These are phyloP conservation scores for Nicotiana attenuata DNA, from an alignment of 257 asterid genomes.

Conservation along the genomic window DNA sequence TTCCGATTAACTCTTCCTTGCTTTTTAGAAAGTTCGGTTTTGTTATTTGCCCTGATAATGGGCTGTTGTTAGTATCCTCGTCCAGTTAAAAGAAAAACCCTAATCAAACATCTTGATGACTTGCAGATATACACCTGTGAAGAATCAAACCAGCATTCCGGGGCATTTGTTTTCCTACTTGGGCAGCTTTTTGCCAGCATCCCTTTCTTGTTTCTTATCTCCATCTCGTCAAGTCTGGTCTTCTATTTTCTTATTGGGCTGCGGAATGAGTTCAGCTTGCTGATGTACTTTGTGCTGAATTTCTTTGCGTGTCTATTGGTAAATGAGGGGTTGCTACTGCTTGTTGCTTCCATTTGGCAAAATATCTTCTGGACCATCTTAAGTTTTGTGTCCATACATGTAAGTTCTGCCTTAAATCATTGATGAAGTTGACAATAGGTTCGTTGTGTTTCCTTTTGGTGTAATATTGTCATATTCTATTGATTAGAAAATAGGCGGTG, in stretches of 20 bases:
- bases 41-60: neutral
- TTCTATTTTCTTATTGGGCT: conserved; percentile 91
- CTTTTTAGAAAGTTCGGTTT: neutral
- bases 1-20: neutral
- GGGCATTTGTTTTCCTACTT: conserved; percentile 68
- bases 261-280: conserved; percentile 72
- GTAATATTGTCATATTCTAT: neutral
- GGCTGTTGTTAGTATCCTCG: neutral
- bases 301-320: conserved; percentile 82
- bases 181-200: conserved; percentile 88
- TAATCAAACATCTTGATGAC: neutral
- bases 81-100: neutral
- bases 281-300: conserved; percentile 78
- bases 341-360: conserved; percentile 58
- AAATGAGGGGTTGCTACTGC: conserved; percentile 78
- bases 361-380: conserved; percentile 71
- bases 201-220: conserved; percentile 88
- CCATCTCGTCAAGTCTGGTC: conserved; percentile 79
- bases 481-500: neutral
- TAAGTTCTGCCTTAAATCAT: conserved; percentile 32
- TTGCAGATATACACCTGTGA: conserved; percentile 72
- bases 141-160: conserved; percentile 84
- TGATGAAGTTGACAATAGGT: neutral
- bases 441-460: neutral
- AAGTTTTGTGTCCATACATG: conserved; percentile 60